Conservation (phyloP, 2,329 filamentous ascomycete species). For the Fusarium praegraminearum region DNA sequence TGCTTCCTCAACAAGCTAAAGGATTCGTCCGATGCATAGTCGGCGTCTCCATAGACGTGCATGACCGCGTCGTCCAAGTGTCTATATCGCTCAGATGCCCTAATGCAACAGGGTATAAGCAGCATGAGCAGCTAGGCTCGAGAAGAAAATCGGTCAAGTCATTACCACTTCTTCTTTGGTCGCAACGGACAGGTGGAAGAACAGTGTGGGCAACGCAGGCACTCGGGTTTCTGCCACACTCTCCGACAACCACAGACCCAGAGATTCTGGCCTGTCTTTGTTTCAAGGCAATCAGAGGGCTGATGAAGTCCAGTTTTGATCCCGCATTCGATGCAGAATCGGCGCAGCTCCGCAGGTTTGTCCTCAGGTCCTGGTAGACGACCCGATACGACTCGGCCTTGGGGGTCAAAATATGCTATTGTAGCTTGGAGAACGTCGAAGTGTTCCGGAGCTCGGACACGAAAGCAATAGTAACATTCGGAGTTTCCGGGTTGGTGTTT, state of each 20-base stretch:
- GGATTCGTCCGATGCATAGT: not conserved
- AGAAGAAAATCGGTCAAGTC: not conserved
- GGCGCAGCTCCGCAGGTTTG: slow-evolving; percentile 51
- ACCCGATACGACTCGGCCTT: slow-evolving; percentile 49
- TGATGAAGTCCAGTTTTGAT: slow-evolving; percentile 54
- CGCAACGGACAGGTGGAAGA: slow-evolving; percentile 53
- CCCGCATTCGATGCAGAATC: slow-evolving; percentile 59
- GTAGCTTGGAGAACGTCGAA: slow-evolving; percentile 55
- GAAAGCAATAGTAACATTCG: slow-evolving; percentile 58
- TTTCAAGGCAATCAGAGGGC: slow-evolving; percentile 54
- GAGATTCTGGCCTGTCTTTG: slow-evolving; percentile 54
- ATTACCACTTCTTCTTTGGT: slow-evolving; percentile 50
- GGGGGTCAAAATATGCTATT: slow-evolving; percentile 50
- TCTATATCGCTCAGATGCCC: slow-evolving; percentile 10
- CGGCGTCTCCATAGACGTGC: slow-evolving; percentile 2
- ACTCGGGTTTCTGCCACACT: slow-evolving; percentile 54
- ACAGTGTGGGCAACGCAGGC: slow-evolving; percentile 53
- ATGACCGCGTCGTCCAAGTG: not conserved
- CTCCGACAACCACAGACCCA: slow-evolving; percentile 56
- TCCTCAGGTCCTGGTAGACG: slow-evolving; percentile 49
- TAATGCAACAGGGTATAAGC: not conserved
- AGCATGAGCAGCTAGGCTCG: too few species aligned
- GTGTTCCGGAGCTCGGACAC: slow-evolving; percentile 54
- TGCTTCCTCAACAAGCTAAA: not conserved
- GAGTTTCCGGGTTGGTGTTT: slow-evolving; percentile 57